Evolutionary conservation across 1,284 basidiomycete species (phyloP).

Genomic region (Rhodofomes roseus): DNA sequence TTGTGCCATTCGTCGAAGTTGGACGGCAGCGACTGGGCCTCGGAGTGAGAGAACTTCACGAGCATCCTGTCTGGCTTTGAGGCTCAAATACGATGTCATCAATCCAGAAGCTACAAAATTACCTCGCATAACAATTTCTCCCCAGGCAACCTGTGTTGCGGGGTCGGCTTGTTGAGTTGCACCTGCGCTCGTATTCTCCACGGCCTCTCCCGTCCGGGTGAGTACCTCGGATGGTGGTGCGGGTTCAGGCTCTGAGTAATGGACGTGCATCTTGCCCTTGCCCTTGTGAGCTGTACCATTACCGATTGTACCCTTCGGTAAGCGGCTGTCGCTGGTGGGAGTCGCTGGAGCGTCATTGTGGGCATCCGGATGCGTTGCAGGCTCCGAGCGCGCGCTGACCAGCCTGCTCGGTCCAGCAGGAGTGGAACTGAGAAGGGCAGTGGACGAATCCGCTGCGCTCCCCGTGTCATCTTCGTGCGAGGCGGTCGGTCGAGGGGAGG

Average conservation of each 20-base stretch:
- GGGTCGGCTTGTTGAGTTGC: constrained; percentile 37
- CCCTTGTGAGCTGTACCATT: constrained; percentile 14
- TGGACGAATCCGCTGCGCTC: constrained; percentile 10
- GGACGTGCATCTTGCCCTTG: constrained; percentile 29
- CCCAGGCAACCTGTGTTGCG: constrained; percentile 26
- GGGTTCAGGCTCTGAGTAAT: constrained; percentile 35
- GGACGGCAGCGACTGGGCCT: constrained; percentile 43
- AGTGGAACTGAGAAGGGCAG: constrained; percentile 11
- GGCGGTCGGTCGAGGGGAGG: constrained; percentile 4
- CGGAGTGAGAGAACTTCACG: constrained; percentile 65
- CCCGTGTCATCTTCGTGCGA: not conserved
- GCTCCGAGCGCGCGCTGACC: not conserved
- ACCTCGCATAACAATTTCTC: constrained; percentile 66
- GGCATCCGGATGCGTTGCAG: not conserved
- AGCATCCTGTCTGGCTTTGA: constrained; percentile 73
- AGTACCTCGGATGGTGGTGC: constrained; percentile 58
- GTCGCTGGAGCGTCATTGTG: not conserved
- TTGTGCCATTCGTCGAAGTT: constrained; percentile 70
- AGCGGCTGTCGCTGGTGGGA: not conserved
- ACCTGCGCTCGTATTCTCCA: constrained; percentile 60
- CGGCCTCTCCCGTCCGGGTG: constrained; percentile 43
- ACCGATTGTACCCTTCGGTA: not conserved
- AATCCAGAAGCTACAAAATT: constrained; percentile 5
- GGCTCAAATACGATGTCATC: constrained; percentile 13
- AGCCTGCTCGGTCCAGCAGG: not conserved